These are phyloP conservation scores for Monosporascus sp. DNA, from an alignment of 2,329 filamentous ascomycete species.

Conservation along the genomic window DNA sequence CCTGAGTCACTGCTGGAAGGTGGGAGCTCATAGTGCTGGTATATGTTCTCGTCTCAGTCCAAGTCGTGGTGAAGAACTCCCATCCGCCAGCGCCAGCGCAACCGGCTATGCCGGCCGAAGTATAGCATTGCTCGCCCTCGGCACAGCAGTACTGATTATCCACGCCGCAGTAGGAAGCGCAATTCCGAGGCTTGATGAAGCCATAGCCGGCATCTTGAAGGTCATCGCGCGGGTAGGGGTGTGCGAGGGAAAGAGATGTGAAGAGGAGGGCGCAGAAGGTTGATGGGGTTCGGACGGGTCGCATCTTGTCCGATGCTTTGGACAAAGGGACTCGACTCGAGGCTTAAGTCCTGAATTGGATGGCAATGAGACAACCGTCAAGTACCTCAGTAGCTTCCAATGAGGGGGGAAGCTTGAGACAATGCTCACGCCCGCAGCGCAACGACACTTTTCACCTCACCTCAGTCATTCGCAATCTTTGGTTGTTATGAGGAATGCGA, in stretches of 20 bases:
- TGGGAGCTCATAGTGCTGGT: conserved; percentile 54
- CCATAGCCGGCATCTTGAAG: conserved; percentile 44
- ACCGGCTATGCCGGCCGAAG: conserved; percentile 43
- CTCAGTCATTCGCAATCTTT: background rate
- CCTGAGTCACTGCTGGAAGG: conserved; percentile 39
- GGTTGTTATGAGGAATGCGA: background rate
- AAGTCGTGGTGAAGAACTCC: conserved; percentile 49
- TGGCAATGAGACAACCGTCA: background rate
- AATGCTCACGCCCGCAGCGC: background rate
- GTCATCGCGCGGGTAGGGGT: conserved; percentile 46
- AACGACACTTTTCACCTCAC: background rate
- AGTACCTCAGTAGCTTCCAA: background rate
- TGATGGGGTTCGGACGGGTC: conserved; percentile 20
- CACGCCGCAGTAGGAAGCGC: conserved; percentile 48
- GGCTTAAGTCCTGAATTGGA: background rate
- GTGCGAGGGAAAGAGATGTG: conserved; percentile 33
- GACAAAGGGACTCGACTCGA: background rate
- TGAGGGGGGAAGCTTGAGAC: background rate
- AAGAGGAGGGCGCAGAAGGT: conserved; percentile 35
- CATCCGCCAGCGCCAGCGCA: conserved; percentile 33
- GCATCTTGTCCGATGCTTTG: conserved; percentile 27
- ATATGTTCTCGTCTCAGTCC: conserved; percentile 55
- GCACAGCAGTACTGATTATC: conserved; percentile 53
- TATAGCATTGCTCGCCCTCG: conserved; percentile 45
- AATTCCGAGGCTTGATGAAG: conserved; percentile 45